Conservation (phyloP, 2,329 filamentous ascomycete species). For the Sporothrix pseudoabietina region DNA sequence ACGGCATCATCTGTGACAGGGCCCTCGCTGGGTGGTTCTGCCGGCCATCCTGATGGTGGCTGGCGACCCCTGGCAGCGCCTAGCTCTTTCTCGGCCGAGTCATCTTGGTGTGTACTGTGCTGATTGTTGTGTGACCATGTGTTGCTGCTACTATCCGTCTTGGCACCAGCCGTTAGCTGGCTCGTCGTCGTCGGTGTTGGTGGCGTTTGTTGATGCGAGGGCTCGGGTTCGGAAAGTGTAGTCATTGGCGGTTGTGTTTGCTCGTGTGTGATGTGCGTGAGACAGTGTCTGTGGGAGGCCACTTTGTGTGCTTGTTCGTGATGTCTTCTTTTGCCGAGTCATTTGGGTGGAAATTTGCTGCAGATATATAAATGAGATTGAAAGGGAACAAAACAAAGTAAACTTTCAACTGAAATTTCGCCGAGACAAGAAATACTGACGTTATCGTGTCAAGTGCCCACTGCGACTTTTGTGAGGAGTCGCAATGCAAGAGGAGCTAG, state of each 20-base stretch:
- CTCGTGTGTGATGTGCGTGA: neutral
- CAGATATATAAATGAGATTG: conserved; percentile 2
- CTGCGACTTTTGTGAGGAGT: neutral
- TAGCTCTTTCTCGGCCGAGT: neutral
- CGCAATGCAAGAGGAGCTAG: neutral
- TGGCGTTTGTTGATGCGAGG: neutral
- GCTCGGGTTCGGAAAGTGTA: neutral
- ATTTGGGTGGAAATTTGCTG: neutral
- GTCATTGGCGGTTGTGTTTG: neutral
- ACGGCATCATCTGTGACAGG: neutral
- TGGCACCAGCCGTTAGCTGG: neutral
- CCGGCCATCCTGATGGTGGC: neutral
- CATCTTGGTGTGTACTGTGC: neutral
- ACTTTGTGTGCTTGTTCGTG: neutral
- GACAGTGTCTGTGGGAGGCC: neutral
- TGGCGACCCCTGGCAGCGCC: neutral
- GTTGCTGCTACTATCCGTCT: neutral
- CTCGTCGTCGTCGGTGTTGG: neutral
- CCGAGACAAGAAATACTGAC: neutral
- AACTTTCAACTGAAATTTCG: neutral
- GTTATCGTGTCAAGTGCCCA: neutral
- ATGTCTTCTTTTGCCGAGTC: neutral
- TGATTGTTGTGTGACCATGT: neutral
- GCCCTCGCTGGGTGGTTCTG: neutral
- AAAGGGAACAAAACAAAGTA: neutral